phyloP scores from a whole-genome alignment of 1,284 basidiomycete genomes.

The Ustilago cynodontis region DNA sequence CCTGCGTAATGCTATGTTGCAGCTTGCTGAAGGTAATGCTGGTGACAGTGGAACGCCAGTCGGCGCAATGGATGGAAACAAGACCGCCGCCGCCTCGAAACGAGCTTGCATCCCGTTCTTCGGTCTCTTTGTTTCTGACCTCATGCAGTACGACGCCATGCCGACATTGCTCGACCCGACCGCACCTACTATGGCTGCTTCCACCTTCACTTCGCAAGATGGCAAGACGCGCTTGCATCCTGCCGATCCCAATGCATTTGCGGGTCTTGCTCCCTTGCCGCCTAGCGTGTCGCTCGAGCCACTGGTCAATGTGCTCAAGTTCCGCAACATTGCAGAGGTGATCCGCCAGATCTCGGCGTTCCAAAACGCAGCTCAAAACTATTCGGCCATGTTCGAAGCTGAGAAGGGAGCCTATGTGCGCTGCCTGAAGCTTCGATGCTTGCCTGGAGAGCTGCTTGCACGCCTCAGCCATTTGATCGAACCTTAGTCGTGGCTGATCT shows the following conservation, averaged over 20 bases:
- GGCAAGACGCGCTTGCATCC: slow-evolving; percentile 27
- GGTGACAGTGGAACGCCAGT: slow-evolving; percentile 16
- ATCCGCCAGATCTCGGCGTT: slow-evolving; percentile 62
- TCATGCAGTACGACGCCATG: slow-evolving; percentile 59
- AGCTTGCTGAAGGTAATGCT: slow-evolving; percentile 35
- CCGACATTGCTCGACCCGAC: slow-evolving; percentile 62
- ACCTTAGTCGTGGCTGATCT: no score
- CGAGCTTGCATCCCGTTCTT: slow-evolving; percentile 62
- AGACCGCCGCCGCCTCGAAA: not conserved
- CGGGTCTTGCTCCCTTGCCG: slow-evolving; percentile 52
- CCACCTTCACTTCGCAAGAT: slow-evolving; percentile 13
- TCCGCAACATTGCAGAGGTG: slow-evolving; percentile 50
- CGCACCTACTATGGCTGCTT: slow-evolving; percentile 34
- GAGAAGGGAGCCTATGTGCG: slow-evolving; percentile 61
- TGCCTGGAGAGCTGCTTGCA: slow-evolving; percentile 57
- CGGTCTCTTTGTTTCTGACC: slow-evolving; percentile 65
- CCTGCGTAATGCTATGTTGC: slow-evolving; percentile 69
- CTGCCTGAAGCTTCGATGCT: slow-evolving; percentile 61
- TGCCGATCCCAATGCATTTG: slow-evolving; percentile 46
- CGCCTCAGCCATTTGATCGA: slow-evolving; percentile 41
- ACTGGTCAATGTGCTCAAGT: slow-evolving; percentile 64
- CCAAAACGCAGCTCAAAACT: slow-evolving; percentile 53
- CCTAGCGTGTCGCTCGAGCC: slow-evolving; percentile 44
- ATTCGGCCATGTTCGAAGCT: slow-evolving; percentile 53
- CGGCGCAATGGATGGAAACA: slow-evolving; percentile 4